Evolutionary conservation across 192 early-diverging fungal genomes (phyloP).

Genomic region (Backusella circina): DNA sequence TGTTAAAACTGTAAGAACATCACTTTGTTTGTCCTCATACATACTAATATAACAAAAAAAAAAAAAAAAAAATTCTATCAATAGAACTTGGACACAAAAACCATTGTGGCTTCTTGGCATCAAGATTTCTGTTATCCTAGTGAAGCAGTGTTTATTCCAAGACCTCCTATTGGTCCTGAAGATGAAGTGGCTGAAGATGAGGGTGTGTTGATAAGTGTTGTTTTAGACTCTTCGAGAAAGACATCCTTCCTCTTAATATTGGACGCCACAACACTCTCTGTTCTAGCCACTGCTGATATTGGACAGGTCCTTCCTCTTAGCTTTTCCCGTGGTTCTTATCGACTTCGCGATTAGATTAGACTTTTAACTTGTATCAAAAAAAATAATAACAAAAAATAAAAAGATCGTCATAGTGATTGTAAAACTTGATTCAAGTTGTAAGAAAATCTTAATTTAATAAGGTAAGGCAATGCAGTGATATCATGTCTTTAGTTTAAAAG

Average conservation of each 20-base stretch:
- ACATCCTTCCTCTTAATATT: constrained; percentile 70
- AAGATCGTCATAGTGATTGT: not conserved
- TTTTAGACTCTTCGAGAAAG: constrained; percentile 61
- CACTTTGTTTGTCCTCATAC: not conserved
- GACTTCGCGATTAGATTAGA: constrained; percentile 7
- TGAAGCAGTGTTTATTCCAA: constrained; percentile 77
- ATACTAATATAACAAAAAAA: not conserved
- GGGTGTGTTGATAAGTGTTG: constrained; percentile 73
- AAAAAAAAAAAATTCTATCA: not conserved
- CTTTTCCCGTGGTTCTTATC: constrained; percentile 63
- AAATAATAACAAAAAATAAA: not conserved
- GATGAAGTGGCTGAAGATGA: constrained; percentile 65
- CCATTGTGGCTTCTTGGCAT: constrained; percentile 37
- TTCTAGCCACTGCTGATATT: constrained; percentile 64
- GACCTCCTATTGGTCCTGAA: constrained; percentile 9
- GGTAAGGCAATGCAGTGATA: not conserved
- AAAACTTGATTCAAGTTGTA: not conserved
- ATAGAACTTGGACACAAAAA: constrained; percentile 36
- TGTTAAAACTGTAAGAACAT: constrained; percentile 41
- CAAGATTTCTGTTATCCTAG: constrained; percentile 74
- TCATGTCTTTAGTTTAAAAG: not conserved
- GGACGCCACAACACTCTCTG: constrained; percentile 68
- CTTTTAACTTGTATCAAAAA: not conserved
- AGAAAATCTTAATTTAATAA: not conserved
- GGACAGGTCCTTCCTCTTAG: constrained; percentile 65